phyloP scores from a whole-genome alignment of 1,284 basidiomycete species.

The Moniliella sp. region DNA sequence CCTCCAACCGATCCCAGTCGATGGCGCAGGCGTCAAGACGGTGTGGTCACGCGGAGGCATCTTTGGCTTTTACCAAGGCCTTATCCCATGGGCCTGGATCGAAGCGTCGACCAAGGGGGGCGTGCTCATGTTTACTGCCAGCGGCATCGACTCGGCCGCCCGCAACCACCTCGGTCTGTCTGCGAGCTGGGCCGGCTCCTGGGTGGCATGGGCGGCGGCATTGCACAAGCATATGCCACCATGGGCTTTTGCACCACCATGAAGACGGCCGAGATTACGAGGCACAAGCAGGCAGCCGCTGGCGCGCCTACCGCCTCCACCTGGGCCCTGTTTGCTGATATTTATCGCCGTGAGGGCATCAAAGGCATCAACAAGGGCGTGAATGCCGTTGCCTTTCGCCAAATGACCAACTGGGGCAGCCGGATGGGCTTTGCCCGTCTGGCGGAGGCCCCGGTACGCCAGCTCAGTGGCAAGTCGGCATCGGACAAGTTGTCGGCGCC shows the following conservation, averaged over 20 bases:
- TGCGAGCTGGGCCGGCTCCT: slow-evolving; percentile 71
- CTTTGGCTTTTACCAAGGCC: slow-evolving; percentile 85
- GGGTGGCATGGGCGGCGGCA: slow-evolving; percentile 90
- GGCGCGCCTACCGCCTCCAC: slow-evolving; percentile 80
- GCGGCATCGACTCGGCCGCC: slow-evolving; percentile 68
- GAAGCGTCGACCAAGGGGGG: slow-evolving; percentile 96
- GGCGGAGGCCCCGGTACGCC: slow-evolving; percentile 61
- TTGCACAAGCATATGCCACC: slow-evolving; percentile 91
- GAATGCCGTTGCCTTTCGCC: slow-evolving; percentile 77
- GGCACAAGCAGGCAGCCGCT: slow-evolving; percentile 73
- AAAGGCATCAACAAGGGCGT: slow-evolving; percentile 97
- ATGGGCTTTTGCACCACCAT: slow-evolving; percentile 93
- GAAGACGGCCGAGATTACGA: slow-evolving; percentile 95
- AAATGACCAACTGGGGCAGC: slow-evolving; percentile 97
- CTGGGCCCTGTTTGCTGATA: slow-evolving; percentile 67
- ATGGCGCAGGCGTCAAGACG: slow-evolving; percentile 66
- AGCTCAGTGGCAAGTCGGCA: slow-evolving; percentile 50
- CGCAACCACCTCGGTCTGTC: slow-evolving; percentile 49
- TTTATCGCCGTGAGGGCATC: slow-evolving; percentile 81
- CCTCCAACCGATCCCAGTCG: slow-evolving; percentile 44
- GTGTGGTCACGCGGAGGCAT: slow-evolving; percentile 82
- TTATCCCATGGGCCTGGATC: slow-evolving; percentile 96
- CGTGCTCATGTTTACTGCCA: slow-evolving; percentile 82
- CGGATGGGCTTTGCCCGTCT: slow-evolving; percentile 90
- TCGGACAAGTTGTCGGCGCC: slow-evolving; percentile 51